Evolutionary conservation across 2,329 filamentous ascomycete genomes (phyloP), one percentile per base, ranked within the genome.

Genomic region (Trichoderma atroviride): DNA sequence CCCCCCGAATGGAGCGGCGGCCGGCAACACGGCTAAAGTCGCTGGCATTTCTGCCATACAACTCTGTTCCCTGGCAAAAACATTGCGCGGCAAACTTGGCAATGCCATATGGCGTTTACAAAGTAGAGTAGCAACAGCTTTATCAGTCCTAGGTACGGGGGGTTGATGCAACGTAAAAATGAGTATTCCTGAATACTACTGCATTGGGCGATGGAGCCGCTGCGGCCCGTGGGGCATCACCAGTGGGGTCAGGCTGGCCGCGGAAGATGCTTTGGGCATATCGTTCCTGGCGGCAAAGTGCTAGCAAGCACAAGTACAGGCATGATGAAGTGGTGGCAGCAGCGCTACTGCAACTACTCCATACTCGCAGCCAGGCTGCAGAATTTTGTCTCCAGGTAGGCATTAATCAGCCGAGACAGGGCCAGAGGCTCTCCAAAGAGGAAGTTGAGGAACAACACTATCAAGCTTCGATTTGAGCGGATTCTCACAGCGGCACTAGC

Each of bases 21-120:
- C 53, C 50, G 27, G 37, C 29, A 66, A 58, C 53, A 66, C 63
- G 63, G 63, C 53, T 66, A 66, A 66, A 57, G 63, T 58, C 53
- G 37, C 53, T 27, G 37, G 33, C 63, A 27, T 50, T 56, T 57
- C 57, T 56, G 16, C 13, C 53, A 33, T 55, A 57, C 37, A 55
- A 58, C 63, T n/a, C 62, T 37, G 35, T 37, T 66, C 63, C 63
- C 53, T 50, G 53, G 37, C 63, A 66, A n/a, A n/a, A 50, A 47
- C 22, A 66, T 47, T 27, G 52, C 37, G 63, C 53, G 53, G 37
- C 37, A 58, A 31, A 47, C 60, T 66, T 58, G 40, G 29, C 53
- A 53, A 66, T 50, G 53, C 19, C 63, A 58, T 66, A 29, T 24
- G 50, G 27, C 37, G n/a, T 55, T 56, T 24, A 24, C 47, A 3